Evolutionary conservation across 768 basidiomycete species (phyloP).

Genomic region (Rhodotorula toruloides): DNA sequence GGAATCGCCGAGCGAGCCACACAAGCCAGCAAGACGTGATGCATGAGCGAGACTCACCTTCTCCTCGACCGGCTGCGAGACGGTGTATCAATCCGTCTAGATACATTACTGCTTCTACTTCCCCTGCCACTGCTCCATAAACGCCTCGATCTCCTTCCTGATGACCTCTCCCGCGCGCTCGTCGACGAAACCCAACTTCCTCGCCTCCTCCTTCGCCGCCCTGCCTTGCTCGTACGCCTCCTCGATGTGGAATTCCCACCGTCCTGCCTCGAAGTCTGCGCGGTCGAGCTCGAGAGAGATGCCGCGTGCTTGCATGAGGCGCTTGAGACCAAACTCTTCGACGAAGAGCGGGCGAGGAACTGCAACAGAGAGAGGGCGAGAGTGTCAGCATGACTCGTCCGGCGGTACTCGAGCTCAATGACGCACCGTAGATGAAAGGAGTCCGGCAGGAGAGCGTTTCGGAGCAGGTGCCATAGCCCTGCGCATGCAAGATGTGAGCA

Average conservation of each 20-base stretch:
- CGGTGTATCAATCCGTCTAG: no score
- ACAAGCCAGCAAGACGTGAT: no score
- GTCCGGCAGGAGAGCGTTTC: constrained; percentile 72
- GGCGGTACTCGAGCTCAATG: not conserved
- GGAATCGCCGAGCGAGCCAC: no score
- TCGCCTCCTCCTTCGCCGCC: constrained; percentile 49
- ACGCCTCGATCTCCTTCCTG: constrained; percentile 39
- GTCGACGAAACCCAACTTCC: constrained; percentile 28
- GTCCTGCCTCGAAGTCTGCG: constrained; percentile 44
- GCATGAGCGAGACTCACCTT: no score
- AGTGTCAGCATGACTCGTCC: not conserved
- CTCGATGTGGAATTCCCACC: constrained; percentile 32
- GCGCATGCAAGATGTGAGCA: not conserved
- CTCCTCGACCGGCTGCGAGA: no score
- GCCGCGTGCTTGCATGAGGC: constrained; percentile 61
- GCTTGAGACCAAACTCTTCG: constrained; percentile 69
- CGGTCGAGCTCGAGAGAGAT: constrained; percentile 66
- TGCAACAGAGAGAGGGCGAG: constrained; percentile 43
- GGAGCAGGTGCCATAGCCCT: constrained; percentile 77
- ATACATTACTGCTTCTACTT: not conserved
- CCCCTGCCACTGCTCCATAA: constrained; percentile 16
- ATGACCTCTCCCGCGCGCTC: constrained; percentile 37
- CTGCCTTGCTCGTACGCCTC: constrained; percentile 58
- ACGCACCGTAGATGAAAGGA: constrained; percentile 68
- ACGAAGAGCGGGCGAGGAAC: constrained; percentile 74